phyloP scores from a whole-genome alignment of 106 monocot genomes.

The Platanthera guangdongensis region DNA sequence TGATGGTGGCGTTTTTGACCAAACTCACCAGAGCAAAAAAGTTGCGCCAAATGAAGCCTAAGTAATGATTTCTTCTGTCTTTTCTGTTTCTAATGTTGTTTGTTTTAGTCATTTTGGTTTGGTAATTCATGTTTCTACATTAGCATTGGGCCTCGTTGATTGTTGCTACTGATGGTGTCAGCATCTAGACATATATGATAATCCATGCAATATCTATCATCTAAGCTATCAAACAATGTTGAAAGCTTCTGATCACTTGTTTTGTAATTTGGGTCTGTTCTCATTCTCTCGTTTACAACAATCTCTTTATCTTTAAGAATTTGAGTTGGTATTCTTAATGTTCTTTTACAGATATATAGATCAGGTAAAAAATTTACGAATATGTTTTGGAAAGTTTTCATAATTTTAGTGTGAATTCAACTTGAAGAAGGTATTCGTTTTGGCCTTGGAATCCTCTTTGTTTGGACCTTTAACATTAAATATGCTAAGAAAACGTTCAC shows the following conservation, averaged over 20 bases:
- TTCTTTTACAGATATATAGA: neutral
- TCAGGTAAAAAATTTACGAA: neutral
- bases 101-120: neutral
- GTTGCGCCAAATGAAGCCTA: no score
- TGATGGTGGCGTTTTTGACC: no score
- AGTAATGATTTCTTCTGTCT: neutral
- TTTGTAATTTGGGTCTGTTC: neutral
- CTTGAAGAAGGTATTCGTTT: constrained; percentile 4
- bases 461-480: neutral
- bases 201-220: neutral
- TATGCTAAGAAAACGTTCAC: neutral
- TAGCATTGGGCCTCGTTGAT: neutral
- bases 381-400: neutral
- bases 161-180: neutral
- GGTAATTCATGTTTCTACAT: neutral
- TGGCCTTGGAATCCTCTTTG: neutral
- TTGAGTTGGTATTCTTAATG: neutral
- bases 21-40: no score
- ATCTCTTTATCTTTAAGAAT: neutral
- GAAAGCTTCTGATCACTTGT: neutral
- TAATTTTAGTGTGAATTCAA: neutral
- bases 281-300: neutral
- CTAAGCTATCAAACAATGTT: neutral
- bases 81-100: neutral
- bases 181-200: neutral